Percentiles rank a stretch among this genome's conserved stretches.
Conservation (phyloP, 345 rosid genomes). For the Euclidium syriacum region DNA sequence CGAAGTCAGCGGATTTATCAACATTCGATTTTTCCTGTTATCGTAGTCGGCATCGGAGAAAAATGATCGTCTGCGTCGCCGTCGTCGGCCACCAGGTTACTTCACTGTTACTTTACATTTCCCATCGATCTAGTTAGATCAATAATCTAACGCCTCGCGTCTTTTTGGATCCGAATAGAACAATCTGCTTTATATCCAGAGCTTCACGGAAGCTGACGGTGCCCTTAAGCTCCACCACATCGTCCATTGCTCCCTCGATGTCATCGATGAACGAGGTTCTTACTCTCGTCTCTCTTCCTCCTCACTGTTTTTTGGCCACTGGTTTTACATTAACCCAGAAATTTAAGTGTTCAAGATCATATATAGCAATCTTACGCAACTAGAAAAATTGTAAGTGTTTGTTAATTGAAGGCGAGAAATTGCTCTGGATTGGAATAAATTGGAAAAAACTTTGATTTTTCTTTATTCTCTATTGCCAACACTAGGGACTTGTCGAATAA, state of each 20-base stretch:
- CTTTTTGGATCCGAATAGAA: slow-evolving; percentile 39
- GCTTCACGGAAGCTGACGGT: slow-evolving; percentile 86
- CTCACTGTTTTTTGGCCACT: too few relatives aligned
- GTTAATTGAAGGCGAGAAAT: too few relatives aligned
- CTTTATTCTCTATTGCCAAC: slow-evolving; percentile 82
- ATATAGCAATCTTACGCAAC: too few relatives aligned
- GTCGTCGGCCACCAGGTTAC: slow-evolving; percentile 87
- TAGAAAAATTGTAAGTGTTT: too few relatives aligned
- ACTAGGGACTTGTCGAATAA: too few relatives aligned
- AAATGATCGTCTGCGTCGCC: slow-evolving; percentile 87
- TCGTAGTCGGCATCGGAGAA: slow-evolving; percentile 14
- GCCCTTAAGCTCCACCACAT: slow-evolving; percentile 89
- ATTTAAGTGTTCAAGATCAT: too few relatives aligned
- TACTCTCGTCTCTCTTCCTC: too few relatives aligned
- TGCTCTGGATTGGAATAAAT: too few relatives aligned
- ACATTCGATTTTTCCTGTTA: neutral
- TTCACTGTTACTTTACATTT: neutral
- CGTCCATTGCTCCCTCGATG: slow-evolving; percentile 89
- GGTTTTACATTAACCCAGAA: too few relatives aligned
- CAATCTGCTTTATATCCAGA: slow-evolving; percentile 85
- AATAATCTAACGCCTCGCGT: neutral
- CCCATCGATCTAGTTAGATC: too few relatives aligned
- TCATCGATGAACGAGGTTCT: slow-evolving; percentile 76
- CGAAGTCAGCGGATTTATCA: too few relatives aligned
- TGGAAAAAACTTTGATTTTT: too few relatives aligned